Percentiles rank a stretch among this genome's conserved stretches.
These are phyloP conservation scores for Lasiodiplodia theobromae DNA, from an alignment of 2,329 filamentous ascomycete species.

Conservation along the genomic window DNA sequence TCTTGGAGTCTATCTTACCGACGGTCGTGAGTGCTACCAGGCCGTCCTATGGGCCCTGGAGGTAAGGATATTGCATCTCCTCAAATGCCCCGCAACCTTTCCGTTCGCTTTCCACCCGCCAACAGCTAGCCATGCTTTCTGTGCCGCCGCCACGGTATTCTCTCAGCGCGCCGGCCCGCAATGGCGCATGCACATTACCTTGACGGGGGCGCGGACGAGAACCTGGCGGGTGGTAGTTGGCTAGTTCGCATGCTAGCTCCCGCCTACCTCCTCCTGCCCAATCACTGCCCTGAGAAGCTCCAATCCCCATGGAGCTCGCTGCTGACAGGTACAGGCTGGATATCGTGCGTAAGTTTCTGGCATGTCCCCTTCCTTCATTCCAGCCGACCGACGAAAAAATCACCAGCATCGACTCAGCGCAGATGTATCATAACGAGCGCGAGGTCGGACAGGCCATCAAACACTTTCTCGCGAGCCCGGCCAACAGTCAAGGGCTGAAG, in stretches of 20 bases:
- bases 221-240: not conserved
- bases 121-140: not conserved
- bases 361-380: not conserved
- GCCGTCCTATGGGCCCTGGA: conserved; percentile 66
- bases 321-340: conserved; percentile 48
- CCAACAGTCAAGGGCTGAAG: conserved; percentile 60
- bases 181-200: not conserved
- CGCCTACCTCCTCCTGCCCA: conserved; percentile 20
- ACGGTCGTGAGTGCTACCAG: conserved; percentile 64
- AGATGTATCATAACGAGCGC: conserved; percentile 75
- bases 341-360: conserved; percentile 51
- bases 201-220: not conserved
- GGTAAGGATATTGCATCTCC: conserved; percentile 37
- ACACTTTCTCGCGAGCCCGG: conserved; percentile 58
- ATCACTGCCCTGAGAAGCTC: not conserved
- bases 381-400: conserved; percentile 2
- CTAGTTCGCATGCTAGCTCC: conserved; percentile 27
- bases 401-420: conserved; percentile 62
- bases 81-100: not conserved
- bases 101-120: not conserved
- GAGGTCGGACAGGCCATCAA: conserved; percentile 72
- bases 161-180: not conserved
- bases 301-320: not conserved
- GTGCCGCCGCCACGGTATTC: not conserved
- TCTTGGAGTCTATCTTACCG: conserved; percentile 76